Evolutionary conservation across 371 early-diverging fungal genomes (phyloP), one percentile per base, ranked within the genome.

Genomic region (Phascolomyces articulosus): DNA sequence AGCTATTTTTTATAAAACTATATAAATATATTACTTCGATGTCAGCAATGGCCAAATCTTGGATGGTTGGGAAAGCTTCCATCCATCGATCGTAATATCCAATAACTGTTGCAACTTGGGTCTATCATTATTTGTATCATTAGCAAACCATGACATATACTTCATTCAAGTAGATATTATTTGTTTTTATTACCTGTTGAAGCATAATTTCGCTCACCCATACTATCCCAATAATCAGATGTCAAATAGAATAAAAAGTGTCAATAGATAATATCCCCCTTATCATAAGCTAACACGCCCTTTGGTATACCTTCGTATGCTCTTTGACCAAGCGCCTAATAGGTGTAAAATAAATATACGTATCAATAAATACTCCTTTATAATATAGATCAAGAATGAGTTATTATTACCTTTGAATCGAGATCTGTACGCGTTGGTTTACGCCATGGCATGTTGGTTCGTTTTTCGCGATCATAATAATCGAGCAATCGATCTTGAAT

Each of bases 141-240:
- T 26, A 10, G 20, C 48, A 28, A 29, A n/a, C 15, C 2, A n/a
- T n/a, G n/a, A n/a, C n/a, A n/a, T n/a, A n/a, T n/a, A n/a, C n/a
- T n/a, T n/a, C n/a, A n/a, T n/a, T n/a, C n/a, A n/a, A n/a, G n/a
- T n/a, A n/a, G n/a, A n/a, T n/a, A n/a, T n/a, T n/a, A 28, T 47
- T 24, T 31, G 31, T 23, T 4, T 3, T 3, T 38, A 15, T 11
- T 73, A 80, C 83, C 77, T 88, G 94, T 58, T 95, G 95, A 27
- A 91, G 80, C 95, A 95, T 95, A 31, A 93, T 89, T 67, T 95
- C 93, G 23, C 86, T 86, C 4, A 95, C 89, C 93, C 93, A 93
- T 2, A 92, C 91, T 79, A 58, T 26, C 41, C 20, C 31, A n/a
- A 44, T 18, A 31, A 53, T 34, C n/a, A 41, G 40, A 15, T 49